Base-by-base conservation (phyloP, 2,329 filamentous ascomycete genomes). In the Penicillium aurantiogriseum region DNA sequence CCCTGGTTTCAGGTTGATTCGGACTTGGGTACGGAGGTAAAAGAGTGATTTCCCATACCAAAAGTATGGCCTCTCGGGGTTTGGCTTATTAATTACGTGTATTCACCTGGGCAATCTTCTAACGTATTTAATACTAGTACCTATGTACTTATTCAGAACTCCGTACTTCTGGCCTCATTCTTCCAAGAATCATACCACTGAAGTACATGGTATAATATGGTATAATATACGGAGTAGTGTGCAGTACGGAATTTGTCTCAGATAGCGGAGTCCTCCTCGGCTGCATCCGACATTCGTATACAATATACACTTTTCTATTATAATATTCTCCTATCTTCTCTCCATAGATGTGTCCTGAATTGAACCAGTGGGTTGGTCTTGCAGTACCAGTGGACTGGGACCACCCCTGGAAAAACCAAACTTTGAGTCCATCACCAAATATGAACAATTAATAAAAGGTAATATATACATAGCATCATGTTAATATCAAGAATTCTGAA, bases 1-100 rank as follows among this genome's bases (percentile, higher is more conserved):
- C 13, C 51, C 42, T 7, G 15, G 60, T 62, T 62, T 62, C 60
- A 62, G 43, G 36, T 61, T 61, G 53, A 62, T 45, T 46, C 21
- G 36, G 53, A 31, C 40, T n/a, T 40, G 13, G 46, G 33, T 27
- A 21, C 13, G 25, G 25, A 48, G 39, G 29, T 17, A 15, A 50
- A 40, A 40, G 8, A 13, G 9, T 25, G 42, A 29, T 45, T 29
- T 45, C 27, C 44, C 29, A 31, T n/a, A 25, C 21, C 40, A 43
- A 29, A 29, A 47, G 19, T 33, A 17, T 17, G 31, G 10, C 3
- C 9, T 9, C 33, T 27, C 46, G 10, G 19, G 21, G 25, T 9
- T 19, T 38, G 35, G 10, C 19, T 35, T 23, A 21, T 19, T 29
- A 23, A 23, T 48, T 36, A 48, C 45, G 45, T 9, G 45, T 47